These are phyloP conservation scores for Yarrowia sp. DNA, from an alignment of 805 yeast species.

Conservation along the genomic window DNA sequence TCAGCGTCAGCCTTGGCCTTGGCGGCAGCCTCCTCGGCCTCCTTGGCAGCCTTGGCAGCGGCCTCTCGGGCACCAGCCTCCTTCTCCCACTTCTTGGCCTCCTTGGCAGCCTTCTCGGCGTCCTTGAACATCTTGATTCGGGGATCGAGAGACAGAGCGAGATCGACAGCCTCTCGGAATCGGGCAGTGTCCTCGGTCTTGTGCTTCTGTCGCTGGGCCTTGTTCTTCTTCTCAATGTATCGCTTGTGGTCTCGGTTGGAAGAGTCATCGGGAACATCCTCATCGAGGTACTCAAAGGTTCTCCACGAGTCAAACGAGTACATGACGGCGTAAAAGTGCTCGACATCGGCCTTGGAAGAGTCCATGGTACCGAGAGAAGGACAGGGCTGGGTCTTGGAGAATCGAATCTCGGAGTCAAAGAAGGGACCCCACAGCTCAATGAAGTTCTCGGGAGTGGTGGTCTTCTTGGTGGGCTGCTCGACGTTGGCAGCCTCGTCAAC, in stretches of 20 bases:
- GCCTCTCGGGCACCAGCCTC: constrained; percentile 97
- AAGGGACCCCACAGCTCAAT: constrained; percentile 90
- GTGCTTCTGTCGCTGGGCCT: constrained; percentile 93
- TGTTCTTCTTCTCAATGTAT: constrained; percentile 94
- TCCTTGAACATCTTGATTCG: constrained; percentile 92
- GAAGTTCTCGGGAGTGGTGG: constrained; percentile 67
- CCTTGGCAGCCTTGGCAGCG: constrained; percentile 84
- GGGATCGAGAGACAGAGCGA: constrained; percentile 89
- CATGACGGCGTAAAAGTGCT: constrained; percentile 87
- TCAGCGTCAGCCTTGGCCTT: constrained; percentile 76
- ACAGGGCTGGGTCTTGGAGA: constrained; percentile 87
- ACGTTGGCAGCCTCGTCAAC: constrained; percentile 89
- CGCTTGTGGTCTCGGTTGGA: constrained; percentile 99
- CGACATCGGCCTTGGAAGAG: constrained; percentile 76
- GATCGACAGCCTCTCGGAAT: constrained; percentile 77
- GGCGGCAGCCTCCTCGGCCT: constrained; percentile 83
- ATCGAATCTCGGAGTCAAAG: constrained; percentile 85
- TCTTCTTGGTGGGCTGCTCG: constrained; percentile 64
- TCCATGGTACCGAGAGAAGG: constrained; percentile 72
- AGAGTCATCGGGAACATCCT: constrained; percentile 98
- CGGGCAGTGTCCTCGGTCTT: constrained; percentile 97
- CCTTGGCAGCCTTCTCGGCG: constrained; percentile 91
- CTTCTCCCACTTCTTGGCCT: constrained; percentile 92
- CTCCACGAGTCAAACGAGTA: constrained; percentile 97
- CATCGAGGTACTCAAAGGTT: constrained; percentile 95